These are phyloP conservation scores for Ceratocystis destructans DNA, from an alignment of 2,329 filamentous ascomycete genomes.

Conservation along the genomic window DNA sequence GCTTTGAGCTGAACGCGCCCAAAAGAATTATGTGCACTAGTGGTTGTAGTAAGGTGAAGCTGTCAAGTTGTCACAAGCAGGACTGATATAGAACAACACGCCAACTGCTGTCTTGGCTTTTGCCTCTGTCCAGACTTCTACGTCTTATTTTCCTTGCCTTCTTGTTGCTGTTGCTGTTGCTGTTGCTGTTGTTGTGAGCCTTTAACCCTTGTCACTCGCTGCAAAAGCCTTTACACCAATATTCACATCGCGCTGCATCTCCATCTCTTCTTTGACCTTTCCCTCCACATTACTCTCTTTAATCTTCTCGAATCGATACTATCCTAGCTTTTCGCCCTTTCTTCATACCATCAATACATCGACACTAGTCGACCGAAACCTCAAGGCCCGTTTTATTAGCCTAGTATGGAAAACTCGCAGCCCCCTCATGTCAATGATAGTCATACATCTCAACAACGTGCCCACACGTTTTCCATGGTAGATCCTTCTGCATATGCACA, in stretches of 20 bases:
- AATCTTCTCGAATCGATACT: neutral
- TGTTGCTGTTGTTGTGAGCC: neutral
- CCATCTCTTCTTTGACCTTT: neutral
- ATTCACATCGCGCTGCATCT: neutral
- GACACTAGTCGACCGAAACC: neutral
- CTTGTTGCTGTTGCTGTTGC: neutral
- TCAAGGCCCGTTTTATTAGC: neutral
- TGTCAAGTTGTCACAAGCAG: constrained; percentile 5
- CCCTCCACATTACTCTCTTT: neutral
- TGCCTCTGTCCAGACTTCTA: neutral
- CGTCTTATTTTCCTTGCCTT: neutral
- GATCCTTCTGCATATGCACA: constrained; percentile 14
- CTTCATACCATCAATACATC: neutral
- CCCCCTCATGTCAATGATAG: neutral
- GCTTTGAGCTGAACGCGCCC: neutral
- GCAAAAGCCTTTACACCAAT: neutral
- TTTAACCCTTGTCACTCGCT: neutral
- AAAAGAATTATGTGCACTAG: neutral
- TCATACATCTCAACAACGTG: constrained; percentile 10
- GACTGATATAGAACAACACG: neutral
- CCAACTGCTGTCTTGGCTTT: neutral
- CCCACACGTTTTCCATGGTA: constrained; percentile 17
- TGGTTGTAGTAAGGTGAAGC: neutral
- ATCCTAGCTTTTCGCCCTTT: neutral
- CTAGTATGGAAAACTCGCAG: constrained; percentile 9